Percentiles rank a stretch among this genome's conserved stretches.
phyloP scores from a whole-genome alignment of 345 rosid species.

The Hibiscus syriacus region DNA sequence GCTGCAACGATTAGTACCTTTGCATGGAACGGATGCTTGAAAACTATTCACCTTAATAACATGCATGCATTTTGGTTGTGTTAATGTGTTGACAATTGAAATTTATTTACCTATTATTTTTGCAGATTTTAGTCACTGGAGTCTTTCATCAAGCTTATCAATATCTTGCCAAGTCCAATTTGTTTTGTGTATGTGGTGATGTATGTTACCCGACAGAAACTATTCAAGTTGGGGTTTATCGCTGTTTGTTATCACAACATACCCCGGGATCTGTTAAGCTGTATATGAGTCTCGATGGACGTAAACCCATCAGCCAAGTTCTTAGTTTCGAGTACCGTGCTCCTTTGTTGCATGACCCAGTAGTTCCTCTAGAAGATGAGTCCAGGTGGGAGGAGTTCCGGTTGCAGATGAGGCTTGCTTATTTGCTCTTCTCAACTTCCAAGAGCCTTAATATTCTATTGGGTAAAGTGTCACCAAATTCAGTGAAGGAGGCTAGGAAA shows the following conservation, averaged over 20 bases:
- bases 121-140: constrained; percentile 74
- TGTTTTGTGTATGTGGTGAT: constrained; percentile 74
- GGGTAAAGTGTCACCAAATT: constrained; percentile 38
- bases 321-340: constrained; percentile 66
- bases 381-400: constrained; percentile 64
- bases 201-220: constrained; percentile 44
- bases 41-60: not conserved
- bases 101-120: not conserved
- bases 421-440: constrained; percentile 66
- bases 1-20: not conserved
- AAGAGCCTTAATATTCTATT: constrained; percentile 50
- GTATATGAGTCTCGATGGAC: constrained; percentile 71
- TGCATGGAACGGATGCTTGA: not conserved
- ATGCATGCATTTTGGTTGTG: not conserved
- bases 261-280: constrained; percentile 59
- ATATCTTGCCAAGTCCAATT: constrained; percentile 47
- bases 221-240: constrained; percentile 76
- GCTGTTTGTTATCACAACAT: constrained; percentile 64
- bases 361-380: constrained; percentile 35
- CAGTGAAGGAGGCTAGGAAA: constrained; percentile 57
- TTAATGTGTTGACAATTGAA: not conserved
- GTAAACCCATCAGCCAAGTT: constrained; percentile 70
- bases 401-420: constrained; percentile 67
- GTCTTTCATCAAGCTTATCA: constrained; percentile 46
- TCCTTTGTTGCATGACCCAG: constrained; percentile 22